These are phyloP conservation scores for Corymbia calophylla DNA, from an alignment of 441 rosid species.

Conservation along the genomic window DNA sequence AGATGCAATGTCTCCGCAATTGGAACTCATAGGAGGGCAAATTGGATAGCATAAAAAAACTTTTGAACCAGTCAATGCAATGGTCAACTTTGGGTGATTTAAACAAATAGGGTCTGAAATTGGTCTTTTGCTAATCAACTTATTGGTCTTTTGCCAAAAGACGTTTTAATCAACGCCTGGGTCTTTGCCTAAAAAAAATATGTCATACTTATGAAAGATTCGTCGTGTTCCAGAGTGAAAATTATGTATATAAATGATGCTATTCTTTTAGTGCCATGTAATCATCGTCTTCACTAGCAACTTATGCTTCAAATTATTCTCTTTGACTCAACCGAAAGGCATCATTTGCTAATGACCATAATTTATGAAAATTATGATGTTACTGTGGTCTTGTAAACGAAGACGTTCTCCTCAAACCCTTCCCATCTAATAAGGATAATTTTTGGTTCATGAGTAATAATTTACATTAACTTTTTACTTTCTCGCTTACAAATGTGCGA, in stretches of 20 bases:
- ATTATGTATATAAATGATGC: background rate
- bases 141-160: background rate
- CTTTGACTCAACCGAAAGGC: background rate
- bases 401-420: background rate
- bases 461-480: background rate
- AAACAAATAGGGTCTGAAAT: background rate
- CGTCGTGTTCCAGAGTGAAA: rapidly evolving
- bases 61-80: background rate
- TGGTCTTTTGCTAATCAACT: background rate
- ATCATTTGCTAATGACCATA: background rate
- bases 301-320: background rate
- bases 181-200: background rate
- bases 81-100: background rate
- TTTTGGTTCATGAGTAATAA: rapidly evolving
- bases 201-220: background rate
- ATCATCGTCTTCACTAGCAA: no score
- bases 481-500: background rate
- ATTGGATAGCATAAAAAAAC: background rate
- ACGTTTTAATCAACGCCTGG: no score
- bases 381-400: no score
- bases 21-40: background rate
- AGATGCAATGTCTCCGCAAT: no score
- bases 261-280: background rate
- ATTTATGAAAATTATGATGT: no score
- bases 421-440: background rate